phyloP scores from a whole-genome alignment of 106 monocot species.

The Acanthochlamys bracteata region DNA sequence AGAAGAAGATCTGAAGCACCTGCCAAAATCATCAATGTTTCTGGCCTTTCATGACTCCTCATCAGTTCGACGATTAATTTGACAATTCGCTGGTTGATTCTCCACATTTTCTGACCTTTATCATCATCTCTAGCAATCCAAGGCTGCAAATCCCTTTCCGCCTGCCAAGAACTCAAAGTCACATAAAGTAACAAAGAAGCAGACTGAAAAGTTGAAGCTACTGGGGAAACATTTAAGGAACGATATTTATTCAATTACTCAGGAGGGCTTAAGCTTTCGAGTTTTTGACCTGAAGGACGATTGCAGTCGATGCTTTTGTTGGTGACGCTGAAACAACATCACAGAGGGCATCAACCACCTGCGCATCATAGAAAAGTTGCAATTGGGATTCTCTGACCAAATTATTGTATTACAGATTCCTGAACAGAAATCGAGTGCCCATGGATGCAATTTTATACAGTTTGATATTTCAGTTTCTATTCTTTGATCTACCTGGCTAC shows the following conservation, averaged over 20 bases:
- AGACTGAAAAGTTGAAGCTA: slow-evolving; percentile 5
- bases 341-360: slow-evolving; percentile 97
- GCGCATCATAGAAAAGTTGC: background rate
- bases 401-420: too few species aligned
- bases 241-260: background rate
- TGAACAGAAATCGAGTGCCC: too few species aligned
- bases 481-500: too few species aligned
- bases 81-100: slow-evolving; percentile 86
- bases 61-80: slow-evolving; percentile 85
- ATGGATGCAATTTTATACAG: too few species aligned
- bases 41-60: slow-evolving; percentile 72
- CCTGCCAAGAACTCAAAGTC: slow-evolving; percentile 40
- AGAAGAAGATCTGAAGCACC: slow-evolving; percentile 96
- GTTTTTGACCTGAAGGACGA: slow-evolving; percentile 84
- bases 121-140: slow-evolving; percentile 99
- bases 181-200: too few species aligned
- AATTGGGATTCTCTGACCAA: too few species aligned
- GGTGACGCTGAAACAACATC: slow-evolving; percentile 94
- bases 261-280: background rate
- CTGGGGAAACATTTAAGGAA: background rate
- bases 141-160: slow-evolving; percentile 91
- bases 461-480: too few species aligned
- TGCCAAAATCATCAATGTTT: slow-evolving; percentile 72
- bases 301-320: slow-evolving; percentile 85
- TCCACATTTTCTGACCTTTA: slow-evolving; percentile 85